Evolutionary conservation across 345 rosid genomes (phyloP).

Genomic region (Punica granatum): DNA sequence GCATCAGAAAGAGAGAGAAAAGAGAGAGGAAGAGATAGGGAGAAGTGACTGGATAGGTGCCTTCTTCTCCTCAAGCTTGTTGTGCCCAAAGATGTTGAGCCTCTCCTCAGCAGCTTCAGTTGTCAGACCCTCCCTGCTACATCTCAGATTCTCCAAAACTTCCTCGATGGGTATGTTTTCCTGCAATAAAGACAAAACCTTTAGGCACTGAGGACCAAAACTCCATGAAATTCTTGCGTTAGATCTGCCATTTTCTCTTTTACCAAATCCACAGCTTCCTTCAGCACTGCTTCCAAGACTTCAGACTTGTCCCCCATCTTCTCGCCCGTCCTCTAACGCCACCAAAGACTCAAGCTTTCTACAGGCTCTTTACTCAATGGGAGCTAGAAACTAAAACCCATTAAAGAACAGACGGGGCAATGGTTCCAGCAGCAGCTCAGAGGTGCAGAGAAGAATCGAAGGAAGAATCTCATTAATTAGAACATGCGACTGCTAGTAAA

Average conservation of each 20-base stretch:
- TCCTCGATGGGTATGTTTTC: slow-evolving; percentile 98
- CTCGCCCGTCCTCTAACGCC: slow-evolving; percentile 7
- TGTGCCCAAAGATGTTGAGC: slow-evolving; percentile 84
- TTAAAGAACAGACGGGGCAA: not conserved
- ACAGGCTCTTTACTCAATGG: not conserved
- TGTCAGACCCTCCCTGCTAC: slow-evolving; percentile 86
- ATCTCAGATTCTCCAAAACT: slow-evolving; percentile 92
- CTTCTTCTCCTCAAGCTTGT: slow-evolving; percentile 94
- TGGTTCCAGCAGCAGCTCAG: not conserved
- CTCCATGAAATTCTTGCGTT: slow-evolving; percentile 12
- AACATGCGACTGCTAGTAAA: not conserved
- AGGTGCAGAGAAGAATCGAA: not conserved
- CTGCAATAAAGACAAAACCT: slow-evolving; percentile 28
- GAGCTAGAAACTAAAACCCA: slow-evolving; percentile 3
- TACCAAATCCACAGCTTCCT: slow-evolving; percentile 99
- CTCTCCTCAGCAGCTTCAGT: slow-evolving; percentile 80
- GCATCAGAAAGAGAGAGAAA: not conserved
- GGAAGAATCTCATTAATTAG: not conserved
- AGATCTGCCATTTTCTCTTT: slow-evolving; percentile 35
- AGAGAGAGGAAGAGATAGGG: not conserved
- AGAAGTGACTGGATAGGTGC: slow-evolving; percentile 29
- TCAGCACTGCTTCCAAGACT: slow-evolving; percentile 84
- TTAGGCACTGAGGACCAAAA: slow-evolving; percentile 13
- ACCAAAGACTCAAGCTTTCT: slow-evolving; percentile 1
- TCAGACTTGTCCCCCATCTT: slow-evolving; percentile 67